Conservation (phyloP, 2,329 filamentous ascomycete species). For the Fusarium anthophilum region DNA sequence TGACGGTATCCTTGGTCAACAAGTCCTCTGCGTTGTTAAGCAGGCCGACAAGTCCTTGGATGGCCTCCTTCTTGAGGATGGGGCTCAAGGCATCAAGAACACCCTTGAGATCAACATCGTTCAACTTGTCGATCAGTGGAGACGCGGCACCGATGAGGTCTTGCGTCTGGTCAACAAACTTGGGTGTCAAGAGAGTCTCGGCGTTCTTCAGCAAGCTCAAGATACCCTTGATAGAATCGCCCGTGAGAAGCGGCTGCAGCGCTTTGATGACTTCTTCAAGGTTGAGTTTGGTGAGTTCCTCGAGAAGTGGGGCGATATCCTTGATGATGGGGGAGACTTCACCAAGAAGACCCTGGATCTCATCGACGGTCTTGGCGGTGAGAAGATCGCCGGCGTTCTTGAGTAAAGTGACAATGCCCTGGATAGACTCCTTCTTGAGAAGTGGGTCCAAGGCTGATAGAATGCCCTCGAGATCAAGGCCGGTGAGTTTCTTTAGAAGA, state of each 20-base stretch:
- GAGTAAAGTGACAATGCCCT: constrained; percentile 38
- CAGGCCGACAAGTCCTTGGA: constrained; percentile 1
- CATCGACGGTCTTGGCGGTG: constrained; percentile 33
- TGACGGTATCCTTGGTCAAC: constrained; percentile 2
- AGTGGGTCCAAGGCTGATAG: constrained; percentile 43
- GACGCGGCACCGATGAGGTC: constrained; percentile 26
- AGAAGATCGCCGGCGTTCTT: constrained; percentile 40
- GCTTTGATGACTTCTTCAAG: constrained; percentile 46
- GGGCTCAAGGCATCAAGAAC: constrained; percentile 11
- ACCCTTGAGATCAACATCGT: constrained; percentile 16
- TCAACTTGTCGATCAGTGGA: constrained; percentile 11
- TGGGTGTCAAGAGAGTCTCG: constrained; percentile 38
- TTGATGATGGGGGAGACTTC: constrained; percentile 46
- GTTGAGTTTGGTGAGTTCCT: constrained; percentile 47
- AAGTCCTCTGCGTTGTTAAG: constrained; percentile 7
- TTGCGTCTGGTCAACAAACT: constrained; percentile 36
- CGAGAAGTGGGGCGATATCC: constrained; percentile 31
- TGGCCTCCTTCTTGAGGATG: constrained; percentile 9
- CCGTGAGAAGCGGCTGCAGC: constrained; percentile 48
- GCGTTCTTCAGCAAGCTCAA: constrained; percentile 47
- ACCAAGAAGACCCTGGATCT: constrained; percentile 47
- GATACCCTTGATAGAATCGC: constrained; percentile 30
- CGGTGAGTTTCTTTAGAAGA: constrained; percentile 43
- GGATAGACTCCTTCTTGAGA: constrained; percentile 41
- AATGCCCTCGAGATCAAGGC: constrained; percentile 47